These are phyloP conservation scores for Chlamydomonas schloesseri DNA, from an alignment of 139 green algal species.

Conservation along the genomic window DNA sequence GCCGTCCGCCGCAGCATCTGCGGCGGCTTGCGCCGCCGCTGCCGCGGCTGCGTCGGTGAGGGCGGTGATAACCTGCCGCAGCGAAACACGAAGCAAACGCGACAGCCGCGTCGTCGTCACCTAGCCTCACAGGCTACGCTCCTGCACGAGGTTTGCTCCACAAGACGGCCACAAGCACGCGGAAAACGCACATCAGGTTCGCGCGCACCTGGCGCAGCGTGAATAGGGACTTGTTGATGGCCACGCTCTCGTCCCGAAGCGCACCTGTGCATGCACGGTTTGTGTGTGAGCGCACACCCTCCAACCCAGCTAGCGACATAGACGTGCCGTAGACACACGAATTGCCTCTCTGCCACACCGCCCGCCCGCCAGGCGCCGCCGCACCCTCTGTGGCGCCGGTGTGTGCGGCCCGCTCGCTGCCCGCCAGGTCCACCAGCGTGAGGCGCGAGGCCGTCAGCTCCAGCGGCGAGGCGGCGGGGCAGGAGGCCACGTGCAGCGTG, in stretches of 20 bases:
- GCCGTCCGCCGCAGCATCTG: too few species aligned
- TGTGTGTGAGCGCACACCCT: not conserved
- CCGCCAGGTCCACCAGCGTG: slow-evolving; percentile 72
- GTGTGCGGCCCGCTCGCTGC: slow-evolving; percentile 54
- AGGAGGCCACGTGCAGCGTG: slow-evolving; percentile 58
- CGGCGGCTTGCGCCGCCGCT: slow-evolving; percentile 43
- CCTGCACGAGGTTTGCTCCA: too few species aligned
- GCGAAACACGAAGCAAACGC: too few species aligned
- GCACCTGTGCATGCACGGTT: not conserved
- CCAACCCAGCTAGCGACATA: too few species aligned
- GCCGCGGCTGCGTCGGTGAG: slow-evolving; percentile 26
- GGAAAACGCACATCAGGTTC: too few species aligned
- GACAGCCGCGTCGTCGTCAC: too few species aligned
- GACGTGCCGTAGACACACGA: too few species aligned
- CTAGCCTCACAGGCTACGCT: too few species aligned
- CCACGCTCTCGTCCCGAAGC: slow-evolving; percentile 61
- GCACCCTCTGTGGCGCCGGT: slow-evolving; percentile 51
- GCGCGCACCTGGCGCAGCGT: slow-evolving; percentile 53
- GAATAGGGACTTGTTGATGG: slow-evolving; percentile 78
- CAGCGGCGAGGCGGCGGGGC: not conserved
- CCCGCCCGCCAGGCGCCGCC: not conserved
- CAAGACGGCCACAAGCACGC: too few species aligned
- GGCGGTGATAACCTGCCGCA: slow-evolving; percentile 55
- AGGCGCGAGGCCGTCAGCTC: slow-evolving; percentile 52
- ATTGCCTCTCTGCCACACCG: too few species aligned